Conservation (phyloP, 345 rosid genomes). For the Dimocarpus longan region DNA sequence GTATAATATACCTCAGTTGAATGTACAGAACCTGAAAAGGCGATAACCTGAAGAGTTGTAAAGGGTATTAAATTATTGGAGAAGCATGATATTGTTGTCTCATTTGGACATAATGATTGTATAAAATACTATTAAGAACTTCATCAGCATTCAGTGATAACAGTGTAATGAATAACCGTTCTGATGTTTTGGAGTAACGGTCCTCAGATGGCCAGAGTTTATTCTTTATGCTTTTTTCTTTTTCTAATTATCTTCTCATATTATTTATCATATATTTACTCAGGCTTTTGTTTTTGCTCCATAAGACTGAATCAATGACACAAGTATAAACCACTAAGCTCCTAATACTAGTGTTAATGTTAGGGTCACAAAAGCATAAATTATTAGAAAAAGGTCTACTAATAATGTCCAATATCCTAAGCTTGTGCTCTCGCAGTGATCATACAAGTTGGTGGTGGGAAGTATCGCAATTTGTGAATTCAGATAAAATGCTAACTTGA, state of each 20-base stretch:
- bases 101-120: slow-evolving; percentile 18
- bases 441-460: no score
- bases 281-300: no score
- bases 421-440: no score
- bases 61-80: slow-evolving; percentile 16
- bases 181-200: not conserved
- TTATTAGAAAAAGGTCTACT: no score
- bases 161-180: slow-evolving; percentile 19
- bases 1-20: not conserved
- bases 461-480: not conserved
- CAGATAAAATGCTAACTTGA: not conserved
- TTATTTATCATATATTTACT: not conserved
- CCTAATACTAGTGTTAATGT: no score
- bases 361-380: no score
- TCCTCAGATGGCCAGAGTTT: not conserved
- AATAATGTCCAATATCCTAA: no score
- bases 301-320: no score
- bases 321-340: no score
- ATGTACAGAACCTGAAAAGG: slow-evolving; percentile 20
- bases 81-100: slow-evolving; percentile 2
- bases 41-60: slow-evolving; percentile 27
- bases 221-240: not conserved
- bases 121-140: slow-evolving; percentile 8
- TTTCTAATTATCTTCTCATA: no score
- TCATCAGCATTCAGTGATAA: slow-evolving; percentile 8